Base-by-base conservation (phyloP, 2,329 filamentous ascomycete genomes). In the Magnaporthiopsis rhizophila region DNA sequence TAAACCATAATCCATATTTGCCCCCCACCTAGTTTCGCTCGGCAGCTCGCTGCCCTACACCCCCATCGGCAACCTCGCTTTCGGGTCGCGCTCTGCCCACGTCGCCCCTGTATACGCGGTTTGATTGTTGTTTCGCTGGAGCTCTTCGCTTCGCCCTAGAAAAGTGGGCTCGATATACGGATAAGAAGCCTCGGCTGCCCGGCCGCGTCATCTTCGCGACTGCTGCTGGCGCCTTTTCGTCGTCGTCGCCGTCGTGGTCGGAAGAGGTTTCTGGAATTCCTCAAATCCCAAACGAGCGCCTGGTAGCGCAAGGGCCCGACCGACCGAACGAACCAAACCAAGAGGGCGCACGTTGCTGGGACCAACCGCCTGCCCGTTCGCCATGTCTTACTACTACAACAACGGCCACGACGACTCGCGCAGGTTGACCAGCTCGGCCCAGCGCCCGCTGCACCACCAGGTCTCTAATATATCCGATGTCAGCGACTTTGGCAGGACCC, bases 401-500 rank as follows among this genome's bases (percentile, higher is more conserved):
- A n/a, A 53, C 45, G 45, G 45, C 45, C 45, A 21, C 45, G 45
- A 53, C 45, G 45, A 53, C 45, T 53, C 45, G 45, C 45, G 45
- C 45, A 53, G 45, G 45, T 13, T 53, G 45, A 53, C 45, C 45
- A 53, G 18, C 45, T 53, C 45, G 45, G 45, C 45, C 45, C 45
- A 53, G 45, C 45, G 45, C 45, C 45, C 32, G 12, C 26, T 59
- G 34, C 34, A 59, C 65, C 57, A 65, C 59, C 69, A 72, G 21
- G 73, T 74, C 61, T 71, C 72, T 21, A 71, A 67, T 38, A 66
- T 75, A 8, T 70, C 71, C 21, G 74, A 75, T 58, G 68, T 75
- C 32, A 66, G 69, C 58, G 71, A 73, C 65, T 69, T 70, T 56
- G 71, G 69, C 28, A 30, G 60, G 61, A 69, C 66, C 45, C 97